Base-by-base conservation (phyloP, 2,329 filamentous ascomycete genomes). In the Aspergillus fijiensis region DNA sequence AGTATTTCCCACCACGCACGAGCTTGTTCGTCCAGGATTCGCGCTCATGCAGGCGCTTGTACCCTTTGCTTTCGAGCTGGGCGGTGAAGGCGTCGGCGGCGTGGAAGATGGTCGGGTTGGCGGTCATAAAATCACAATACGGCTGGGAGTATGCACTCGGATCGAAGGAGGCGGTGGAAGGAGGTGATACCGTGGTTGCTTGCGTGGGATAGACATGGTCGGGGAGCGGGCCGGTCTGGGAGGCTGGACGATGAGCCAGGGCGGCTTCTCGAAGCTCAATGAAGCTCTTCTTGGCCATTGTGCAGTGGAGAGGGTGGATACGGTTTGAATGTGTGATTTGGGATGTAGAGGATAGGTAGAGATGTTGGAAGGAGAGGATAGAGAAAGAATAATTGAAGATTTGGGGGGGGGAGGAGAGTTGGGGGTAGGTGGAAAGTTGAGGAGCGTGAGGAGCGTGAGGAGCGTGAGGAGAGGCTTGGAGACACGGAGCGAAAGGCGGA, bases 71-170 rank as follows among this genome's bases (percentile, higher is more conserved):
- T 63, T 84, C 81, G 51, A 97, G 84, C 70, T 92, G 88, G 59
- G 83, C 81, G 69, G 89, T 87, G 73, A 96, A 91, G 68, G 91
- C 86, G 60, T 87, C 85, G 29, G 97, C 92, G 1, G 91, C 87
- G 71, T 99, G 95, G 76, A 96, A 99, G 51, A 97, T 86, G 9
- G 95, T 98, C 0, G 95, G 95, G 72, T 97, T 96, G 63, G 90
- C 84, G 49, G 87, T 90, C 80, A 98, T 85, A 73, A 97, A 98
- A 55, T 91, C 84, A 73, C 89, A 89, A 74, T 96, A 97, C 0
- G 92, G 91, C 77, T 92, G 83, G 9, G 91, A 90, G 74, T 92
- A 96, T 60, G 82, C 82, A 69, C 87, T 87, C 4, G 79, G 76
- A 55, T 77, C 65, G 21, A 70, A 53, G 21, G 67, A 60, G 52